Evolutionary conservation across 2,329 filamentous ascomycete genomes (phyloP), one percentile per base, ranked within the genome.

Genomic region (Sarocladium brachiariae): DNA sequence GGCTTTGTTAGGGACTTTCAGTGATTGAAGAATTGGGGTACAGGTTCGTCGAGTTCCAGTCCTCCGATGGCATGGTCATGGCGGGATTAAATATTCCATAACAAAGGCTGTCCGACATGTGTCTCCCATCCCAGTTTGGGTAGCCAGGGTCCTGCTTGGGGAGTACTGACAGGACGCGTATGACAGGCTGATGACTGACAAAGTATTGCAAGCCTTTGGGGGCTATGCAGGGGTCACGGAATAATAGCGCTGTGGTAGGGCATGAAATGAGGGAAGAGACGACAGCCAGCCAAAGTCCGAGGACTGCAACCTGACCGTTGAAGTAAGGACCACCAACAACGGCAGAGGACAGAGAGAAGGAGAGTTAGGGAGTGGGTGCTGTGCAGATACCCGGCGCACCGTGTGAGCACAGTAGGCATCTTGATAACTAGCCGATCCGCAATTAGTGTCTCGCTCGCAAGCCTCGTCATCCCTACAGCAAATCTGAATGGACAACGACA

Each of bases 241-340:
- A n/a, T 19, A 13, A 21, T 27, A 25, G 33, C 6, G 21, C 10
- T 19, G 25, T 33, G 43, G 9, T 25, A 31, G 11, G n/a, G 8
- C 3, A n/a, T 31, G 30, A 4, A 30, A 45, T 11, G 43, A 47
- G 43, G 21, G 16, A 47, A 47, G 43, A 47, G 43, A 47, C 43
- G 43, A 47, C 43, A 33, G 25, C n/a, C n/a, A n/a, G n/a, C n/a
- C n/a, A n/a, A n/a, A n/a, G n/a, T n/a, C n/a, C n/a, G n/a, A n/a
- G n/a, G n/a, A n/a, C n/a, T n/a, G n/a, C n/a, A n/a, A n/a, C n/a
- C n/a, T n/a, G n/a, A n/a, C n/a, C n/a, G n/a, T n/a, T n/a, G n/a
- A n/a, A n/a, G n/a, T n/a, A n/a, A n/a, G n/a, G n/a, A n/a, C n/a
- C n/a, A n/a, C n/a, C n/a, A n/a, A n/a, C n/a, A n/a, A n/a, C n/a